Evolutionary conservation across 768 basidiomycete genomes (phyloP).

Genomic region (Clitopilus passeckerianus): DNA sequence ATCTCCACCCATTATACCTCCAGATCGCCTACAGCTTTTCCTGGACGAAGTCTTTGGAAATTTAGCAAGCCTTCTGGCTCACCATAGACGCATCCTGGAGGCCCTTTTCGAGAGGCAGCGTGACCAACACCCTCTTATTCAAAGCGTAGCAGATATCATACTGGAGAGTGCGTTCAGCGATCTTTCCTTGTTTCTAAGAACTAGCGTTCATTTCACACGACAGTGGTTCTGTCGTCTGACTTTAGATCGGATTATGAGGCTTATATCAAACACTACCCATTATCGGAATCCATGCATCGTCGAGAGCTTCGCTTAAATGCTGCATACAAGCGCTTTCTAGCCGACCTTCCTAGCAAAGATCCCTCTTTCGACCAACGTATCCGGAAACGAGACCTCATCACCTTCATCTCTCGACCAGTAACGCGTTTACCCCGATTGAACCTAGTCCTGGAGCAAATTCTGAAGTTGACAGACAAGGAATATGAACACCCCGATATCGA

Average conservation of each 20-base stretch:
- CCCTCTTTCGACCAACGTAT: slow-evolving; percentile 48
- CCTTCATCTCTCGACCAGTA: slow-evolving; percentile 81
- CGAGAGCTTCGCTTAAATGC: slow-evolving; percentile 68
- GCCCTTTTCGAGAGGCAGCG: slow-evolving; percentile 76
- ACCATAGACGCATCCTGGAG: slow-evolving; percentile 66
- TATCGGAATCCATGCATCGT: slow-evolving; percentile 79
- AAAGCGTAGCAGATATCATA: slow-evolving; percentile 81
- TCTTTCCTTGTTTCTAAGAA: neutral
- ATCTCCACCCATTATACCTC: slow-evolving; percentile 61
- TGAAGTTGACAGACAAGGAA: slow-evolving; percentile 61
- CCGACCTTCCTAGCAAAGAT: slow-evolving; percentile 40
- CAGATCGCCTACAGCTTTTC: slow-evolving; percentile 55
- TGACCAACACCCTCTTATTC: slow-evolving; percentile 81
- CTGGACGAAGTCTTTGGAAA: slow-evolving; percentile 84
- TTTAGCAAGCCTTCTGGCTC: slow-evolving; percentile 55
- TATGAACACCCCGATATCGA: slow-evolving; percentile 76
- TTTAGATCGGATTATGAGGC: slow-evolving; percentile 69
- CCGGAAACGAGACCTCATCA: slow-evolving; percentile 72
- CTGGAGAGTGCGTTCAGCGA: slow-evolving; percentile 54
- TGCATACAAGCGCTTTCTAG: slow-evolving; percentile 62
- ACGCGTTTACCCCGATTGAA: slow-evolving; percentile 82
- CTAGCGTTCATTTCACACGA: neutral
- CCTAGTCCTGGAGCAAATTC: slow-evolving; percentile 66
- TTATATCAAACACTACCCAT: slow-evolving; percentile 86
- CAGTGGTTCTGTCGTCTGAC: slow-evolving; percentile 35